Evolutionary conservation across 2,329 filamentous ascomycete species (phyloP).

Genomic region (Cercospora brassicicola): DNA sequence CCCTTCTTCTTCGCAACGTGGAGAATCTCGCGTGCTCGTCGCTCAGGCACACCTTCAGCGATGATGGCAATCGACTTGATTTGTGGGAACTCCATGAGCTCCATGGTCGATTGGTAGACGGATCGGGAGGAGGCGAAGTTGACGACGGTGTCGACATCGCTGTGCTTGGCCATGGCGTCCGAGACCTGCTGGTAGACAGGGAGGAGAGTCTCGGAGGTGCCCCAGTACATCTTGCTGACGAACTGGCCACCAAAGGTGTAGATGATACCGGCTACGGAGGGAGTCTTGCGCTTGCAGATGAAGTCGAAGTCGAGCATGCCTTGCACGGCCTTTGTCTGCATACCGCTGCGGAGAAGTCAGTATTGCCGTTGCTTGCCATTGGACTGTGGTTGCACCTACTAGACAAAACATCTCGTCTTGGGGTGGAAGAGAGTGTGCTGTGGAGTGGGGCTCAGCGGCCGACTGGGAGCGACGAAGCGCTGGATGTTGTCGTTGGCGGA

Average conservation of each 20-base stretch:
- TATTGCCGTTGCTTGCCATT: neutral
- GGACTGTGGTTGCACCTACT: constrained; percentile 56
- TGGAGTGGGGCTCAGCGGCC: constrained; percentile 83
- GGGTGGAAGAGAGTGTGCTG: constrained; percentile 94
- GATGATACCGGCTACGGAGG: constrained; percentile 98
- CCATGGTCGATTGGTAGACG: constrained; percentile 98
- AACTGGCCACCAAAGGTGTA: constrained; percentile 99
- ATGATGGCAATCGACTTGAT: constrained; percentile 99
- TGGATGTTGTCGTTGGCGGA: constrained; percentile 98
- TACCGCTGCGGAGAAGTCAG: constrained; percentile 61
- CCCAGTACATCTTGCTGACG: constrained; percentile 99
- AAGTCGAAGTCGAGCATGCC: constrained; percentile 94
- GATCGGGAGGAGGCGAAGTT: constrained; percentile 99
- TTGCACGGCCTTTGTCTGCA: constrained; percentile 76
- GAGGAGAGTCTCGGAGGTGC: constrained; percentile 96
- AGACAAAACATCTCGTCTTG: constrained; percentile 99
- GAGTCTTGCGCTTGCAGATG: constrained; percentile 98
- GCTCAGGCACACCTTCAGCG: constrained; percentile 97
- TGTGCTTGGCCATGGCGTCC: constrained; percentile 95
- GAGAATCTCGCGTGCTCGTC: constrained; percentile 97
- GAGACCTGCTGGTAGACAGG: constrained; percentile 94
- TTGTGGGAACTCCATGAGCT: constrained; percentile 95
- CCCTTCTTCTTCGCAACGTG: constrained; percentile 97
- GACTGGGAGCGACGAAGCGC: constrained; percentile 89
- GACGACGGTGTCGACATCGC: constrained; percentile 94